phyloP scores from a whole-genome alignment of 345 rosid genomes.

The thale cress (Arabidopsis thaliana) region DNA sequence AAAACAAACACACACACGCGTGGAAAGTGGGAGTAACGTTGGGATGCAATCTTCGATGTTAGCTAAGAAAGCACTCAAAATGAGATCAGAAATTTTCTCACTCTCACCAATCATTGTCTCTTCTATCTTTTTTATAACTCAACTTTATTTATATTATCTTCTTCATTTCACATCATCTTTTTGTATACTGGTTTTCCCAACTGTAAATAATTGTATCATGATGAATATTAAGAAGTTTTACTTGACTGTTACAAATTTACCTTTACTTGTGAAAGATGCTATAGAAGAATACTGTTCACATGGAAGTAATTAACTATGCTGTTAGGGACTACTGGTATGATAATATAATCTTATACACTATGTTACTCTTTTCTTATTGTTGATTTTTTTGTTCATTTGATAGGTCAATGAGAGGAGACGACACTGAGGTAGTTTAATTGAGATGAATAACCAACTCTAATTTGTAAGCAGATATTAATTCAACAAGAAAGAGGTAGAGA shows the following conservation, averaged over 20 bases:
- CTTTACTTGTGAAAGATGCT: slow-evolving; percentile 13
- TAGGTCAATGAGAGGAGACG: neutral
- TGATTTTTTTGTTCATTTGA: neutral
- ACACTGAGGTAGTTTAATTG: neutral
- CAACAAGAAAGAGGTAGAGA: too few species aligned
- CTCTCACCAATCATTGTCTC: slow-evolving; percentile 38
- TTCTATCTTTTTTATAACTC: slow-evolving; percentile 32
- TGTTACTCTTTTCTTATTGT: neutral
- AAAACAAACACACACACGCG: slow-evolving; percentile 44
- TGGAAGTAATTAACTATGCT: neutral
- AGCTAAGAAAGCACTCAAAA: slow-evolving; percentile 47
- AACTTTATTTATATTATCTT: slow-evolving; percentile 41
- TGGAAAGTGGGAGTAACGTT: slow-evolving; percentile 48
- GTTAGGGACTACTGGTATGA: too few species aligned
- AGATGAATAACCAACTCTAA: neutral
- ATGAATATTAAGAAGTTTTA: slow-evolving; percentile 14
- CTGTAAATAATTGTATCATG: slow-evolving; percentile 26
- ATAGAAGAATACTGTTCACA: neutral
- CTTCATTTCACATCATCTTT: slow-evolving; percentile 28
- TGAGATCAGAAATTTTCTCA: slow-evolving; percentile 38
- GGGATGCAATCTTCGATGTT: slow-evolving; percentile 47
- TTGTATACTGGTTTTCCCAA: neutral
- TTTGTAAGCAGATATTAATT: neutral
- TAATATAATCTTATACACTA: neutral
- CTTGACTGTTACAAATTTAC: slow-evolving; percentile 8